Evolutionary conservation across 2,329 filamentous ascomycete species (phyloP).

Genomic region (Fusarium sp.): DNA sequence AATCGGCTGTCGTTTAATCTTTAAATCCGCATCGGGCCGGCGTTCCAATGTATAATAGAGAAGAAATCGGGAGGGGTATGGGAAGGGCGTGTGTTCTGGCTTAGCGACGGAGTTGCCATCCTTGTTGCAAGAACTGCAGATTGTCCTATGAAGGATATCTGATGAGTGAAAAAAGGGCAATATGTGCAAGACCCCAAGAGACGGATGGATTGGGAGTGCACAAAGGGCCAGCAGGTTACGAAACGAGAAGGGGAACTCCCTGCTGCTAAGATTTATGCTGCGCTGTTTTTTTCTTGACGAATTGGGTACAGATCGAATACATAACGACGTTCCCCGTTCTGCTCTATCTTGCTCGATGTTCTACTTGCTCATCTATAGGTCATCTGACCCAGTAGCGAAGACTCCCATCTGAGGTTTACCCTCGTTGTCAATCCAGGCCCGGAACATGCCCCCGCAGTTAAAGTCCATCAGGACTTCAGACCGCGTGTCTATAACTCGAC

Average conservation of each 20-base stretch:
- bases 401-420: conserved; percentile 67
- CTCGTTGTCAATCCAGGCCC: conserved; percentile 77
- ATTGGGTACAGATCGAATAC: conserved; percentile 40
- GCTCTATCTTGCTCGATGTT: conserved; percentile 3
- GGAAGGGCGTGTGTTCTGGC: conserved; percentile 38
- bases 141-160: conserved; percentile 27
- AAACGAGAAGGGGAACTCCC: conserved; percentile 16
- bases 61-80: conserved; percentile 27
- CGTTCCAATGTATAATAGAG: conserved; percentile 51
- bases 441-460: conserved; percentile 90
- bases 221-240: conserved; percentile 6
- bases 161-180: conserved; percentile 14
- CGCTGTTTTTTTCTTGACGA: conserved; percentile 19
- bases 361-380: conserved; percentile 14
- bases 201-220: conserved; percentile 11
- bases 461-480: conserved; percentile 78
- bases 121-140: conserved; percentile 32
- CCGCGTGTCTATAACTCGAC: conserved; percentile 54
- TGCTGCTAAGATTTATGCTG: conserved; percentile 20
- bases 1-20: conserved; percentile 37
- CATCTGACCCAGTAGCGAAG: conserved; percentile 47
- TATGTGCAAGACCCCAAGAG: conserved; percentile 32
- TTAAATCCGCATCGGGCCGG: conserved; percentile 48
- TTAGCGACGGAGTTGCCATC: conserved; percentile 39
- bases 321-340: conserved; percentile 41